A percentile compares a stretch with the other conserved stretches of the same genome.
Conservation (phyloP, 495 filamentous ascomycete species). For the Elasticomyces elasticus region DNA sequence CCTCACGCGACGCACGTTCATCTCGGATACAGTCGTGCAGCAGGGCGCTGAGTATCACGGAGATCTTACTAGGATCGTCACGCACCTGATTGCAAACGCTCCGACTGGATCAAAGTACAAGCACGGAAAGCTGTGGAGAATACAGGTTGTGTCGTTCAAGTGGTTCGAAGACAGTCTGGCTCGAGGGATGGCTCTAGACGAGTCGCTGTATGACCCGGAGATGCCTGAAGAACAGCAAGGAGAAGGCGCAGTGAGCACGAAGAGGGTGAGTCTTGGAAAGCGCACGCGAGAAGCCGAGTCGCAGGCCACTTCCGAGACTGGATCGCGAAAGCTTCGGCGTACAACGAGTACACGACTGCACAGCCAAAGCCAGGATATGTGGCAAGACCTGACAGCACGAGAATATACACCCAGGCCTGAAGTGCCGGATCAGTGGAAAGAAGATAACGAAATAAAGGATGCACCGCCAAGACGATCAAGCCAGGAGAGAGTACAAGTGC, state of each 20-base stretch:
- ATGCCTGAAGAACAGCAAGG: conserved; percentile 62
- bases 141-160: conserved; percentile 66
- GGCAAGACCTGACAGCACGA: conserved; percentile 72
- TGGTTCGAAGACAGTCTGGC: conserved; percentile 81
- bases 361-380: conserved; percentile 70
- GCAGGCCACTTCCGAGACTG: conserved; percentile 29
- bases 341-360: conserved; percentile 68
- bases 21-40: conserved; percentile 51
- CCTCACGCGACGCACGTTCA: conserved; percentile 51
- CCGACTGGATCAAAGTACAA: conserved; percentile 81
- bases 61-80: conserved; percentile 75
- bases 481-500: background rate
- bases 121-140: conserved; percentile 67
- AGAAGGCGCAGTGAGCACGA: conserved; percentile 50
- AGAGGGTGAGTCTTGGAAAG: conserved; percentile 30
- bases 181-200: conserved; percentile 88
- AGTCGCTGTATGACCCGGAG: conserved; percentile 66
- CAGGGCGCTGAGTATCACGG: conserved; percentile 76
- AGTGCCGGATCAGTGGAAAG: conserved; percentile 30
- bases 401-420: conserved; percentile 27
- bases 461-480: background rate
- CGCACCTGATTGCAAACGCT: conserved; percentile 70
- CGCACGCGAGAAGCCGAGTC: conserved; percentile 33
- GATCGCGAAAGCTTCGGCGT: conserved; percentile 65
- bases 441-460: background rate